A percentile compares a stretch with the other conserved stretches of the same genome.
These are phyloP conservation scores for Colletotrichum acutatum DNA, from an alignment of 2,329 filamentous ascomycete genomes.

Conservation along the genomic window DNA sequence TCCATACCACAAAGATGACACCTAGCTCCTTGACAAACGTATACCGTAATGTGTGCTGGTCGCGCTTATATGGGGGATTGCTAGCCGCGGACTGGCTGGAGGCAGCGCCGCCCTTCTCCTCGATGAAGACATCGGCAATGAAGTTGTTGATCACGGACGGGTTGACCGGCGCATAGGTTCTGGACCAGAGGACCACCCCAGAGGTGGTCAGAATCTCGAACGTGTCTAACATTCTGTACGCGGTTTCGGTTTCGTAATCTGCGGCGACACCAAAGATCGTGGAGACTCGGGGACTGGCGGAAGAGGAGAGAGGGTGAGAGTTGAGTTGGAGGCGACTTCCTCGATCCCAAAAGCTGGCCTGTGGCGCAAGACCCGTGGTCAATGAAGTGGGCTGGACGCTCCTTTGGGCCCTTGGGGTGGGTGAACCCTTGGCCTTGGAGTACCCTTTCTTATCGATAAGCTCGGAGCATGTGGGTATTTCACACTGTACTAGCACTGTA, in stretches of 20 bases:
- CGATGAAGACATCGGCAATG: conserved; percentile 97
- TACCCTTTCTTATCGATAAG: conserved; percentile 24
- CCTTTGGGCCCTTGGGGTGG: conserved; percentile 1
- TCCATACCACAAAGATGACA: conserved; percentile 86
- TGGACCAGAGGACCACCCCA: conserved; percentile 96
- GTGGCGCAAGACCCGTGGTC: conserved; percentile 30
- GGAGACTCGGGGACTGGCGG: background rate
- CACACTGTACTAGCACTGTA: background rate
- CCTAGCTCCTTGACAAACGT: conserved; percentile 91
- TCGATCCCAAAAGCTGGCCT: conserved; percentile 32
- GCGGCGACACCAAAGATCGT: conserved; percentile 2
- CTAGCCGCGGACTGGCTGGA: conserved; percentile 67
- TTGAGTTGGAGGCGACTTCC: conserved; percentile 22
- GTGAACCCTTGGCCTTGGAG: background rate
- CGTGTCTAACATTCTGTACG: conserved; percentile 81
- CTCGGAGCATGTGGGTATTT: conserved; percentile 7
- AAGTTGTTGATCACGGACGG: conserved; percentile 90
- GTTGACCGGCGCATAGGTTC: conserved; percentile 82
- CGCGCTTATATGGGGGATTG: conserved; percentile 84
- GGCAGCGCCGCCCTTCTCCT: conserved; percentile 80
- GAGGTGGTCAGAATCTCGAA: conserved; percentile 98
- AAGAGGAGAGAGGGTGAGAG: background rate
- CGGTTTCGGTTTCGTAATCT: background rate
- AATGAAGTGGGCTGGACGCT: conserved; percentile 14
- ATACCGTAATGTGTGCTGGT: conserved; percentile 96